Conservation (phyloP, 1,139 yeast genomes). For the Cylindricascospora bacillispora region DNA sequence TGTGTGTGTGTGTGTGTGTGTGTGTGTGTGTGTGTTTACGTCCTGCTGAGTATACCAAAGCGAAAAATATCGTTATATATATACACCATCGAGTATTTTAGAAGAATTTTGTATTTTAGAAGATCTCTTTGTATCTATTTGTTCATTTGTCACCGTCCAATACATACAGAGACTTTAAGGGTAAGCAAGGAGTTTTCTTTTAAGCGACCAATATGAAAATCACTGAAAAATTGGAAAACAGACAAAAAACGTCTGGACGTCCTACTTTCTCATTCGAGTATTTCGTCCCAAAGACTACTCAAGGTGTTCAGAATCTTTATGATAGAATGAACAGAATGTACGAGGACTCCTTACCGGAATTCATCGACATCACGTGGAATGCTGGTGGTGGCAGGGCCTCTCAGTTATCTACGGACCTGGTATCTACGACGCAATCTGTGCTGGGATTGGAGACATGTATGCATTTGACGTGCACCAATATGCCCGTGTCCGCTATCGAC, state of each 20-base stretch:
- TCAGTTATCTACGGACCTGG: slow-evolving; percentile 72
- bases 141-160: no score
- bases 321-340: slow-evolving; percentile 98
- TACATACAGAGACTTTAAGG: no score
- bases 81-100: no score
- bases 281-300: slow-evolving; percentile 95
- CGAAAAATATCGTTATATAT: no score
- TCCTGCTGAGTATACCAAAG: no score
- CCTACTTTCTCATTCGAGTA: slow-evolving; percentile 84
- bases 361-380: slow-evolving; percentile 95
- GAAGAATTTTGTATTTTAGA: no score
- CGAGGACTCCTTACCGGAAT: slow-evolving; percentile 68
- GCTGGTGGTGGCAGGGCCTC: slow-evolving; percentile 82
- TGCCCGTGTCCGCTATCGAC: slow-evolving; percentile 73
- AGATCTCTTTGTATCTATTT: no score
- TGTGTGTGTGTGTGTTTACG: no score
- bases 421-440: slow-evolving; percentile 82
- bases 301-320: slow-evolving; percentile 90
- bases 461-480: slow-evolving; percentile 95
- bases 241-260: slow-evolving; percentile 15
- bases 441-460: slow-evolving; percentile 92
- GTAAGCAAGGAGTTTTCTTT: no score
- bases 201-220: no score
- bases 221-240: slow-evolving; percentile 27
- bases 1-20: no score